Conservation (phyloP, 768 basidiomycete genomes). For the Amanita subjunquillea region DNA sequence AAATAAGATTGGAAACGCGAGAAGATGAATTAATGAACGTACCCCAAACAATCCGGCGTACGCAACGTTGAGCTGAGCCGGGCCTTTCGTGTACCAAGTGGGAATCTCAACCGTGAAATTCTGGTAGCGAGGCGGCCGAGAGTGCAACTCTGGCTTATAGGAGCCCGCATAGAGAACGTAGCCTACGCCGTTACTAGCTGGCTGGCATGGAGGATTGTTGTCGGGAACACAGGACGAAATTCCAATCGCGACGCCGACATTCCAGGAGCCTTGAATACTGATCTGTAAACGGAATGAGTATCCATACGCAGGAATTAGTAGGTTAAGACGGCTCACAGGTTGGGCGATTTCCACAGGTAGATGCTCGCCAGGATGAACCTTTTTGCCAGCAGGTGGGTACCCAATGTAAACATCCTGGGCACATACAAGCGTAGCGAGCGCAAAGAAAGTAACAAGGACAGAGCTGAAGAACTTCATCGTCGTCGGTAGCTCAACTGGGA, state of each 20-base stretch:
- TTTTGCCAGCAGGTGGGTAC: not conserved
- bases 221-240: slow-evolving; percentile 27
- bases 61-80: slow-evolving; percentile 25
- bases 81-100: slow-evolving; percentile 13
- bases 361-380: not conserved
- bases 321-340: not conserved
- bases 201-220: slow-evolving; percentile 10
- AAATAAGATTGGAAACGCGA: not conserved
- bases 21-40: slow-evolving; percentile 11
- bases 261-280: not conserved
- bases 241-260: slow-evolving; percentile 31
- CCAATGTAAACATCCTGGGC: not conserved
- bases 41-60: slow-evolving; percentile 31
- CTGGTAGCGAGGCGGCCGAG: slow-evolving; percentile 25
- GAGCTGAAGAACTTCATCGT: not conserved
- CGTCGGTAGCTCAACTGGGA: not conserved
- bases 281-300: not conserved
- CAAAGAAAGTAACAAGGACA: not conserved
- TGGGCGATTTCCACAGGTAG: not conserved
- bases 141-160: slow-evolving; percentile 25
- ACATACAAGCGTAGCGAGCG: not conserved
- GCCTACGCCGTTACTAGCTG: slow-evolving; percentile 22
- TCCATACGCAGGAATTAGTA: too few species aligned
- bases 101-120: slow-evolving; percentile 36
- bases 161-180: slow-evolving; percentile 36